A percentile compares a stretch with the other conserved stretches of the same genome.
These are phyloP conservation scores for Paraurostyla sp. DNA, from an alignment of 73 alveolate species.

Conservation along the genomic window DNA sequence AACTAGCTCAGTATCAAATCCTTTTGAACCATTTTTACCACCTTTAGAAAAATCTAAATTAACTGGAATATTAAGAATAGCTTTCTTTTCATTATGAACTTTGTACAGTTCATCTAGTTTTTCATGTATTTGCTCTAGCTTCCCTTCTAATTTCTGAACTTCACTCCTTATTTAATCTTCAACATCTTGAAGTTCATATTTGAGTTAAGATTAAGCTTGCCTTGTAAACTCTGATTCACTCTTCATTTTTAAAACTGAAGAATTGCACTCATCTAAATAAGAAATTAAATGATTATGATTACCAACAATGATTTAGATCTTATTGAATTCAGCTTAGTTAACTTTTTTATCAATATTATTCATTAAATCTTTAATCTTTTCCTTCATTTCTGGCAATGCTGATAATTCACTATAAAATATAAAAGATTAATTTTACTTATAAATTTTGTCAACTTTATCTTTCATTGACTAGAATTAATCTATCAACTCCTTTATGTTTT, in stretches of 20 bases:
- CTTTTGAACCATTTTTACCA: conserved; percentile 78
- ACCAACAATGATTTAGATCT: conserved; percentile 49
- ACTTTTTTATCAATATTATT: conserved; percentile 46
- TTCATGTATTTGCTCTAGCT: conserved; percentile 26
- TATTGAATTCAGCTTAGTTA: conserved; percentile 52
- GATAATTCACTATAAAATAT: neutral
- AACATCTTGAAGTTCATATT: neutral
- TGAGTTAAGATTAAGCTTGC: neutral
- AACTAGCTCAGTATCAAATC: conserved; percentile 62
- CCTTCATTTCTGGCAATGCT: neutral
- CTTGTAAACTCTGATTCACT: conserved; percentile 15
- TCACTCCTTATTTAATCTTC: conserved; percentile 13
- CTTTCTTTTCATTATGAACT: conserved; percentile 86
- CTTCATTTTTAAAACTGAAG: neutral
- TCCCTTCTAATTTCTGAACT: neutral
- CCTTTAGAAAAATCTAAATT: conserved; percentile 74
- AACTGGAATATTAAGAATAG: conserved; percentile 53
- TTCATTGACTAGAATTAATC: conserved; percentile 1
- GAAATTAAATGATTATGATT: neutral
- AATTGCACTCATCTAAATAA: neutral
- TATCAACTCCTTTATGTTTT: neutral
- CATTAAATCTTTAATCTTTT: conserved; percentile 42
- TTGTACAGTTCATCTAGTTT: conserved; percentile 58
- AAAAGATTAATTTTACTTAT: neutral
- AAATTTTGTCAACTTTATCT: conserved; percentile 7